Conservation (phyloP, 352 stramenopile genomes). For the Pythium dissimile region DNA sequence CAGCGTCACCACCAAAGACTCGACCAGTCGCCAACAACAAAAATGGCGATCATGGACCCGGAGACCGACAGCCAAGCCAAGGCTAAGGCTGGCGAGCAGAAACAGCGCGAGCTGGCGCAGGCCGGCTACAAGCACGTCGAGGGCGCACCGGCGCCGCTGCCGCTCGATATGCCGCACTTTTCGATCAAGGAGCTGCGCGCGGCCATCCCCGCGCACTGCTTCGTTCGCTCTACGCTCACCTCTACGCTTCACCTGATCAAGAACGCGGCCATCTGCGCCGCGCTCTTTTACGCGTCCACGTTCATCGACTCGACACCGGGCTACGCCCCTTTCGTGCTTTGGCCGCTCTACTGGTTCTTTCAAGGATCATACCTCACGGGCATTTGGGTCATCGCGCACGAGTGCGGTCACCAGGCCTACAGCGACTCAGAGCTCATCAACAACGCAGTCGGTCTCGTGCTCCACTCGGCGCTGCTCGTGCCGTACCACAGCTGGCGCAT, state of each 20-base stretch:
- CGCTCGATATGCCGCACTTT: slow-evolving; percentile 81
- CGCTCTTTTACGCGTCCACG: slow-evolving; percentile 86
- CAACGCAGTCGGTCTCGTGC: slow-evolving; percentile 94
- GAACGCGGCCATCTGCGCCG: slow-evolving; percentile 88
- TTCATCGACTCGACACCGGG: slow-evolving; percentile 67
- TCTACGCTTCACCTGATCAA: slow-evolving; percentile 91
- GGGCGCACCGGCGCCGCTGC: slow-evolving; percentile 69
- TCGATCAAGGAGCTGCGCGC: slow-evolving; percentile 88
- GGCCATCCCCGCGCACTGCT: slow-evolving; percentile 94
- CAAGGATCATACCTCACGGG: slow-evolving; percentile 97
- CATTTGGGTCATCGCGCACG: slow-evolving; percentile 97
- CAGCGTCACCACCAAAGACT: slow-evolving; percentile 1
- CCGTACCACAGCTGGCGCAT: slow-evolving; percentile 98
- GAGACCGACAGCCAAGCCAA: slow-evolving; percentile 39
- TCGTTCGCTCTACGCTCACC: slow-evolving; percentile 91
- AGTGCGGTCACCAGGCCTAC: slow-evolving; percentile 98
- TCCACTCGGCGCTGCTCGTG: slow-evolving; percentile 96
- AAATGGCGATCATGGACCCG: slow-evolving; percentile 69
- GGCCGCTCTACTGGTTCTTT: slow-evolving; percentile 96
- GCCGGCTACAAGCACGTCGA: slow-evolving; percentile 74
- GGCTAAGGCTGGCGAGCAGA: slow-evolving; percentile 27
- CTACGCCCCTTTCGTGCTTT: slow-evolving; percentile 62
- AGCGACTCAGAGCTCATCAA: slow-evolving; percentile 93
- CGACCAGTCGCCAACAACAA: background rate
- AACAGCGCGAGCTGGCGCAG: slow-evolving; percentile 49